Evolutionary conservation across 495 filamentous ascomycete genomes (phyloP).

Genomic region (Pyrenula massariospora): DNA sequence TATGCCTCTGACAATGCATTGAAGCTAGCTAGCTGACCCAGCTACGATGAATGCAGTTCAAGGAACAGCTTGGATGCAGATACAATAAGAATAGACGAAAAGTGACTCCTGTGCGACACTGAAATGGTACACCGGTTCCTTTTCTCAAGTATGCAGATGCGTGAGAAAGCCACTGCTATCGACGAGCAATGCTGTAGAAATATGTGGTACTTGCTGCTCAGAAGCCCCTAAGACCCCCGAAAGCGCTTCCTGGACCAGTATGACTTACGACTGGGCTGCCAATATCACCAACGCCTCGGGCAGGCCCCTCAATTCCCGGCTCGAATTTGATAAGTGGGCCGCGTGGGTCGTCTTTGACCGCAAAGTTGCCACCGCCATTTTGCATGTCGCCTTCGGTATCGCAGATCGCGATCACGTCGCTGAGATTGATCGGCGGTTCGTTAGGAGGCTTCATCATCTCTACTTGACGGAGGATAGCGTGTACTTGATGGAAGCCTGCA

Average conservation of each 20-base stretch:
- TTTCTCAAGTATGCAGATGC: background rate
- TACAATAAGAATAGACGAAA: too few species aligned
- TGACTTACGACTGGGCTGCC: background rate
- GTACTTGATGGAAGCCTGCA: conserved; percentile 52
- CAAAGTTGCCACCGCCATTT: conserved; percentile 84
- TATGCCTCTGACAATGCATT: background rate
- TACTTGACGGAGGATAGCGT: conserved; percentile 52
- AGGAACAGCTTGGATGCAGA: too few species aligned
- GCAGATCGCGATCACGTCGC: conserved; percentile 78
- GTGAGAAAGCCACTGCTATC: background rate
- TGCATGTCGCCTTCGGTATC: conserved; percentile 78
- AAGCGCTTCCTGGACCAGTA: background rate
- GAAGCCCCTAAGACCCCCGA: background rate
- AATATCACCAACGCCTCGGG: background rate
- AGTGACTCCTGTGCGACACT: too few species aligned
- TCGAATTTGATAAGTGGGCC: conserved; percentile 52
- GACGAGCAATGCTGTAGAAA: background rate
- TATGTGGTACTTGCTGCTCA: background rate
- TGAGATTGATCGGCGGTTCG: conserved; percentile 48
- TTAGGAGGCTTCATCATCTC: conserved; percentile 41
- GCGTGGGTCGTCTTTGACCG: conserved; percentile 39
- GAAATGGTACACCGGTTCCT: too few species aligned
- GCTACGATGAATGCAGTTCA: too few species aligned
- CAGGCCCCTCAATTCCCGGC: conserved; percentile 11
- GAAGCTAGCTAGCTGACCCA: background rate